These are phyloP conservation scores for Penicillium sp. DNA, from an alignment of 2,329 filamentous ascomycete genomes.

Conservation along the genomic window DNA sequence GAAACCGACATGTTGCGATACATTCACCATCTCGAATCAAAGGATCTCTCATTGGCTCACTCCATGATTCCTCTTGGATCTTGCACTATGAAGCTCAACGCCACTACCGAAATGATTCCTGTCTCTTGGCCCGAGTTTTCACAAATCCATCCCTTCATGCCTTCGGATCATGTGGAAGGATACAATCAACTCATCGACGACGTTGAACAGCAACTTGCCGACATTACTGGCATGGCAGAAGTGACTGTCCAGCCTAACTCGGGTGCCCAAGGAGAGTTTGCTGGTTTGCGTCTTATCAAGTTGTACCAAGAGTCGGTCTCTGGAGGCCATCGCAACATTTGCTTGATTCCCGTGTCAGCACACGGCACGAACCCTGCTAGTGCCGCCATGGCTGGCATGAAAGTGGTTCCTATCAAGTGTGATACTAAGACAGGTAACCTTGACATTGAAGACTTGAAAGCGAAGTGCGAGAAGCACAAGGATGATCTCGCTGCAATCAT, in stretches of 20 bases:
- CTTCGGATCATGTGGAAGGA: constrained; percentile 59
- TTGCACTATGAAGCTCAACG: constrained; percentile 98
- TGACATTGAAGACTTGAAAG: constrained; percentile 77
- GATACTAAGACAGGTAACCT: constrained; percentile 83
- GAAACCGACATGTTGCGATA: constrained; percentile 93
- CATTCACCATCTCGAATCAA: constrained; percentile 88
- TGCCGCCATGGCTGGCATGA: constrained; percentile 93
- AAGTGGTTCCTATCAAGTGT: constrained; percentile 88
- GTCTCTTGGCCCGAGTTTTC: constrained; percentile 73
- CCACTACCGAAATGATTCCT: constrained; percentile 87
- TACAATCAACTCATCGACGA: constrained; percentile 68
- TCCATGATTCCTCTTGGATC: constrained; percentile 97
- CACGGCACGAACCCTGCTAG: constrained; percentile 96
- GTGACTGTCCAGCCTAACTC: constrained; percentile 93
- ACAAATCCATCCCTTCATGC: constrained; percentile 76
- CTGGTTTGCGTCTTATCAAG: constrained; percentile 81
- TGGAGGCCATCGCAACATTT: constrained; percentile 72
- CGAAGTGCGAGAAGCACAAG: constrained; percentile 83
- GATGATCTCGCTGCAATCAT: constrained; percentile 88
- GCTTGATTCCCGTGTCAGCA: constrained; percentile 89
- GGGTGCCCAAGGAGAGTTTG: constrained; percentile 91
- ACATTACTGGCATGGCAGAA: constrained; percentile 86
- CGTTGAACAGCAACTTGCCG: constrained; percentile 70
- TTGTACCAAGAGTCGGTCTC: constrained; percentile 71
- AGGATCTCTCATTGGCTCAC: constrained; percentile 88